Evolutionary conservation across 257 asterid genomes (phyloP), one percentile per base, ranked within the genome.

Genomic region (Jacaranda mimosifolia): DNA sequence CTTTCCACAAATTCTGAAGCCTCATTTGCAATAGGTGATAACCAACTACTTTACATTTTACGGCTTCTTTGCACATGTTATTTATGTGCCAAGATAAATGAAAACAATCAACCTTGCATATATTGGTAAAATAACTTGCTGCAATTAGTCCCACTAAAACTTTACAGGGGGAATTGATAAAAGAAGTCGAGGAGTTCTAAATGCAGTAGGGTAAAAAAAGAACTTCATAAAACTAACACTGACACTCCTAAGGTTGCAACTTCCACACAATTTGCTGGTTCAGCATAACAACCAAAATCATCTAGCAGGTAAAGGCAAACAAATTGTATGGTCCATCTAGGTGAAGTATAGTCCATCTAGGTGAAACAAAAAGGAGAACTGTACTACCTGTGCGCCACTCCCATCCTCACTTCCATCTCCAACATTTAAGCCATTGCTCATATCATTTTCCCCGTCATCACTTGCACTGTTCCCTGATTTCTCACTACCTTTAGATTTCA

Each of bases 371-470:
- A 67, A 73, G 43, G 76, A 68, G 36, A 57, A 75, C 42, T 15
- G 60, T 7, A 63, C 17, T 73, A 89, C 98, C 96, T 91, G 94
- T 15, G 95, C 78, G 51, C 92, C 97, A 86, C 93, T 91, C 60
- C 88, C 94, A 81, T 87, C 93, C 76, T 92, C 97, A 70, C 96
- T 89, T 71, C 89, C 87, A 75, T 81, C 89, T 56, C 83, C 91
- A 80, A 59, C 82, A 79, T 83, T 86, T 81, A 85, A 70, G 70
- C 87, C 88, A 7, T 82, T 79, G 74, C 90, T 87, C 70, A 60
- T 88, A 79, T 87, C 83, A 77, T 88, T 84, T 70, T 85, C 94
- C 66, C 84, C 87, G 10, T 64, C 90, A 83, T 76, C 85, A 88
- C 91, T 87, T 79, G 84, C 87, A 59, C 77, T 82, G 58, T 26